Evolutionary conservation across 441 rosid genomes (phyloP).

Genomic region (Viola pubescens): DNA sequence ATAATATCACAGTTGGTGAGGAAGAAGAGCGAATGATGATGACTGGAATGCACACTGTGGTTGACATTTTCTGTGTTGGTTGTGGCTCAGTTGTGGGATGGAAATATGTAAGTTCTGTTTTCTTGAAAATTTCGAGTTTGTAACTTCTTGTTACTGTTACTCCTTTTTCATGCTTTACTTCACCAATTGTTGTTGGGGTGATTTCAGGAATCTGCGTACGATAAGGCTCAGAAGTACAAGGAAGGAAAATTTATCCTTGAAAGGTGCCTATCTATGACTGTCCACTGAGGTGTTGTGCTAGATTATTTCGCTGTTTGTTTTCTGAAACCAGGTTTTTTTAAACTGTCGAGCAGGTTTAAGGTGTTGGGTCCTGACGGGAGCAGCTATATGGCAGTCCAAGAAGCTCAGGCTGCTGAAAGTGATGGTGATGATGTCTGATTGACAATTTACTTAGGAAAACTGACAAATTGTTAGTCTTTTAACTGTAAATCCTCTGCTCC

Average conservation of each 20-base stretch:
- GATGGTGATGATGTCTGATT: slow-evolving; percentile 44
- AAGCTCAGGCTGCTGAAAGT: slow-evolving; percentile 34
- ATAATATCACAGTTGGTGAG: slow-evolving; percentile 54
- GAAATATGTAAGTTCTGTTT: slow-evolving; percentile 59
- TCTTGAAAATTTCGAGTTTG: slow-evolving; percentile 2
- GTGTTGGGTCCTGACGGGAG: slow-evolving; percentile 61
- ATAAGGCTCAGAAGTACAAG: slow-evolving; percentile 60
- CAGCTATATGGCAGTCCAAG: slow-evolving; percentile 29
- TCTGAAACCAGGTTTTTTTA: slow-evolving; percentile 10
- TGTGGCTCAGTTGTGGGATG: slow-evolving; percentile 87
- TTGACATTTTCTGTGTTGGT: slow-evolving; percentile 68
- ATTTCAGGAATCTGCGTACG: slow-evolving; percentile 56
- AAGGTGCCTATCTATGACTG: slow-evolving; percentile 32
- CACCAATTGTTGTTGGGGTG: background rate
- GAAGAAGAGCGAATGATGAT: slow-evolving; percentile 64
- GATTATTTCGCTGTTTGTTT: slow-evolving; percentile 1
- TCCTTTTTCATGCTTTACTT: background rate
- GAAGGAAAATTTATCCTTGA: slow-evolving; percentile 80
- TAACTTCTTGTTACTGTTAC: slow-evolving; percentile 3
- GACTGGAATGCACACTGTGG: slow-evolving; percentile 77
- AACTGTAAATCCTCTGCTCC: slow-evolving; percentile 22
- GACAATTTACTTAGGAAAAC: slow-evolving; percentile 1
- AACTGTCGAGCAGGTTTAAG: slow-evolving; percentile 46
- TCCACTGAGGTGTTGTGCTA: background rate
- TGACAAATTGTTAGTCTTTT: background rate